phyloP scores from a whole-genome alignment of 345 rosid species.

The Pugionium cornutum region DNA sequence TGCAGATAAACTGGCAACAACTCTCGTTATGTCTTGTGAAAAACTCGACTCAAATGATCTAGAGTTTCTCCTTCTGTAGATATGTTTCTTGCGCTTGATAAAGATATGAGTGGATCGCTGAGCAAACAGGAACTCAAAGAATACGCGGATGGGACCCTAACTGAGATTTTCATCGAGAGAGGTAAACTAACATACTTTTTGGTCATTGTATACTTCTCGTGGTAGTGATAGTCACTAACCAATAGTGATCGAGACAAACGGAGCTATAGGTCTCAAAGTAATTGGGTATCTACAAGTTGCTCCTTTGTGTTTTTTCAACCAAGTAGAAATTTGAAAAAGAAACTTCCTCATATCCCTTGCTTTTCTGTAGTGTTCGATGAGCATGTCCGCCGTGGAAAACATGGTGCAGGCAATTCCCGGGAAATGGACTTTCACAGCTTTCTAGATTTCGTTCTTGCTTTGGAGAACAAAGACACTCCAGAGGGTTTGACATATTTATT shows the following conservation, averaged over 20 bases:
- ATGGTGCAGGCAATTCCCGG: slow-evolving; percentile 61
- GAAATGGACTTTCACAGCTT: slow-evolving; percentile 98
- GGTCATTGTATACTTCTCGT: slow-evolving; percentile 16
- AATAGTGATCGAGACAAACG: slow-evolving; percentile 5
- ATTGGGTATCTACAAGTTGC: not conserved
- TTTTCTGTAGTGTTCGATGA: slow-evolving; percentile 75
- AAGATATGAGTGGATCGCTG: slow-evolving; percentile 86
- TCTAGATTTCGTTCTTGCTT: slow-evolving; percentile 91
- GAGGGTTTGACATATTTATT: slow-evolving; percentile 95
- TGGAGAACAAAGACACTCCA: slow-evolving; percentile 95
- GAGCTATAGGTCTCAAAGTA: not conserved
- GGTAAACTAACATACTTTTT: slow-evolving; percentile 47
- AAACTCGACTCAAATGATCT: not conserved
- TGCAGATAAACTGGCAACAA: slow-evolving; percentile 18
- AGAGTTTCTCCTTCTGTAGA: slow-evolving; percentile 49
- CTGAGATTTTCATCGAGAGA: slow-evolving; percentile 92
- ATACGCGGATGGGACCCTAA: slow-evolving; percentile 95
- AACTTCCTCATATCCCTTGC: slow-evolving; percentile 25
- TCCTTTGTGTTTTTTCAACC: not conserved
- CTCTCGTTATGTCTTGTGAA: slow-evolving; percentile 15
- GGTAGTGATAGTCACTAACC: slow-evolving; percentile 5
- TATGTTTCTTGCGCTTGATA: slow-evolving; percentile 95
- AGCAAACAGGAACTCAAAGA: slow-evolving; percentile 96
- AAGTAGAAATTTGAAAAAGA: not conserved
- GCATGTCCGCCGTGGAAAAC: slow-evolving; percentile 86